These are phyloP conservation scores for Coccinonectria pachysandricola DNA, from an alignment of 2,329 filamentous ascomycete species.

Conservation along the genomic window DNA sequence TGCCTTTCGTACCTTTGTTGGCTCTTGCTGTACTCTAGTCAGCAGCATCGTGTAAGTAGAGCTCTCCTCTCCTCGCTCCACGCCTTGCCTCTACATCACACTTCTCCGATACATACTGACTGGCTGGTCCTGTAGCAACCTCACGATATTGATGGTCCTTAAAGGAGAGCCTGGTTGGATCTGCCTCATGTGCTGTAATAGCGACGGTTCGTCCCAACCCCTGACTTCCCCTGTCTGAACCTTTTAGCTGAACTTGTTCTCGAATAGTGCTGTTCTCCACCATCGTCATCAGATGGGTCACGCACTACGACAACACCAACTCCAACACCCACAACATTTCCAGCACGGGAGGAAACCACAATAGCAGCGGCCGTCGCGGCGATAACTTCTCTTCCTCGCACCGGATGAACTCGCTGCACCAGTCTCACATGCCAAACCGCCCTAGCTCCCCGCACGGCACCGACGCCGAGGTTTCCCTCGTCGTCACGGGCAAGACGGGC, in stretches of 20 bases:
- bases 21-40: conserved; percentile 43
- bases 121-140: conserved; percentile 38
- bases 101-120: conserved; percentile 3
- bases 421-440: conserved; percentile 3
- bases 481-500: conserved; percentile 9
- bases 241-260: conserved; percentile 1
- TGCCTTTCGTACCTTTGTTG: conserved; percentile 49
- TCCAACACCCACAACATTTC: conserved; percentile 15
- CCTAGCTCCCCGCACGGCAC: conserved; percentile 10
- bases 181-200: conserved; percentile 55
- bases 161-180: conserved; percentile 55
- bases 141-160: conserved; percentile 47
- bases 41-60: conserved; percentile 44
- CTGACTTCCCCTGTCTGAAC: not conserved
- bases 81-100: not conserved
- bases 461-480: conserved; percentile 19
- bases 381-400: not conserved
- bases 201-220: conserved; percentile 38
- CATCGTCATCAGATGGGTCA: conserved; percentile 53
- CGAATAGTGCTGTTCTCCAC: conserved; percentile 47
- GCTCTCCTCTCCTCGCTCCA: no score
- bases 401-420: conserved; percentile 5
- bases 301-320: conserved; percentile 33
- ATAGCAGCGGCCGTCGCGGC: not conserved
- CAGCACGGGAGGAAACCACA: conserved; percentile 1